phyloP scores from a whole-genome alignment of 148 eudicot species.

The Pharnaceum exiguum region DNA sequence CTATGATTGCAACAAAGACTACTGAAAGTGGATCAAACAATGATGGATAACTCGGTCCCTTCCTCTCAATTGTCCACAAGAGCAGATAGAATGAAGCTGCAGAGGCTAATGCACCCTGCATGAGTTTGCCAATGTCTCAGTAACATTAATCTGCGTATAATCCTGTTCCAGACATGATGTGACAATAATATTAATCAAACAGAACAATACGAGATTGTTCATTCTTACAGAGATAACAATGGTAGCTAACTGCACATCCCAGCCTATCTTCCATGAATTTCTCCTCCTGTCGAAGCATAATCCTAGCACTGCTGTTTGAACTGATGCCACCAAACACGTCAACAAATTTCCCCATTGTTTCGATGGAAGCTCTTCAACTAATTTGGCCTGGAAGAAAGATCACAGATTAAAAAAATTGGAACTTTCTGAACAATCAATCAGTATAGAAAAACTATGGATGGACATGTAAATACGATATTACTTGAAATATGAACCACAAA shows the following conservation, averaged over 20 bases:
- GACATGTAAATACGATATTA: background rate
- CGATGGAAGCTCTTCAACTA: constrained; percentile 36
- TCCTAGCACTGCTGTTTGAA: constrained; percentile 24
- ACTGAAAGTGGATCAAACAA: constrained; percentile 47
- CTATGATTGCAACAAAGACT: constrained; percentile 32
- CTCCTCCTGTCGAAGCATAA: constrained; percentile 26
- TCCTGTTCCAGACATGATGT: no score
- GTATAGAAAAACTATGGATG: background rate
- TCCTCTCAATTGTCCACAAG: constrained; percentile 29
- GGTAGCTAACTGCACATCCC: constrained; percentile 32
- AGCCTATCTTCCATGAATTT: constrained; percentile 33
- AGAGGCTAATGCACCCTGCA: constrained; percentile 37
- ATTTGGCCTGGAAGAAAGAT: constrained; percentile 25
- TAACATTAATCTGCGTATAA: background rate
- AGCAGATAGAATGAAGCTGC: constrained; percentile 36
- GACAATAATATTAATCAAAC: no score
- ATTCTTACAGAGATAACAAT: constrained; percentile 39
- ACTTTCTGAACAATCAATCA: no score
- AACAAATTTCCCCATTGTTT: constrained; percentile 34
- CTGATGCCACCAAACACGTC: constrained; percentile 33
- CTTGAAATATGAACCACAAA: constrained; percentile 42
- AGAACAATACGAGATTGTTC: no score
- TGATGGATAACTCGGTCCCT: constrained; percentile 53
- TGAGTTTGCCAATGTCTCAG: background rate
- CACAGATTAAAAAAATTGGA: background rate